Percentiles rank a stretch among this genome's conserved stretches.
phyloP scores from a whole-genome alignment of 495 filamentous ascomycete genomes.

The Trichoderma virens region DNA sequence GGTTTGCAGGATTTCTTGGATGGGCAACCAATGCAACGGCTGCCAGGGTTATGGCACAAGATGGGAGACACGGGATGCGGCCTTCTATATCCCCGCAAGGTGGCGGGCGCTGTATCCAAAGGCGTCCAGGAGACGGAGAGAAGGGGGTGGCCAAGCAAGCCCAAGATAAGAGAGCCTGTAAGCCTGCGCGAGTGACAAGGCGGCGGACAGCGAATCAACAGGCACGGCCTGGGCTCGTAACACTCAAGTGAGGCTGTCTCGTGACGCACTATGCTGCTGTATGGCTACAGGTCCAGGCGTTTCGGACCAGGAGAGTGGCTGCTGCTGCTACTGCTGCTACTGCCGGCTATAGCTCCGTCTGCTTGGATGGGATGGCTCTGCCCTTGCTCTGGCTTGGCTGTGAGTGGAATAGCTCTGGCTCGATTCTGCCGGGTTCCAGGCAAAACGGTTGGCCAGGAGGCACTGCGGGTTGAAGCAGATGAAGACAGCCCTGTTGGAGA shows the following conservation, averaged over 20 bases:
- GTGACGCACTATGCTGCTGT: neutral
- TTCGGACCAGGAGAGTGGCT: neutral
- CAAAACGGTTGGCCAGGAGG: no score
- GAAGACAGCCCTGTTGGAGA: no score
- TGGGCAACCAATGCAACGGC: neutral
- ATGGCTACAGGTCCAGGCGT: neutral
- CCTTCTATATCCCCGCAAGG: neutral
- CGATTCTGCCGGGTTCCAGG: no score
- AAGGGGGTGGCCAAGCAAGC: neutral
- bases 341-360: neutral
- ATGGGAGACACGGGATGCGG: neutral
- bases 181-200: neutral
- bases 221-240: neutral
- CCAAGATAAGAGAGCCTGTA: neutral
- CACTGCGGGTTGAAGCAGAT: no score
- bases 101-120: neutral
- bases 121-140: neutral
- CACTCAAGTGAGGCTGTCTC: conserved; percentile 3
- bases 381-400: no score
- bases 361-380: no score
- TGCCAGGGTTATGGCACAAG: neutral
- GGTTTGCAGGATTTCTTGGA: neutral
- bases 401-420: no score
- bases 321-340: neutral
- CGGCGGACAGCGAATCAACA: neutral